Percentiles rank a stretch among this genome's conserved stretches.
Evolutionary conservation across 331 rosid genomes (phyloP).

Genomic region (Acacia concinna): DNA sequence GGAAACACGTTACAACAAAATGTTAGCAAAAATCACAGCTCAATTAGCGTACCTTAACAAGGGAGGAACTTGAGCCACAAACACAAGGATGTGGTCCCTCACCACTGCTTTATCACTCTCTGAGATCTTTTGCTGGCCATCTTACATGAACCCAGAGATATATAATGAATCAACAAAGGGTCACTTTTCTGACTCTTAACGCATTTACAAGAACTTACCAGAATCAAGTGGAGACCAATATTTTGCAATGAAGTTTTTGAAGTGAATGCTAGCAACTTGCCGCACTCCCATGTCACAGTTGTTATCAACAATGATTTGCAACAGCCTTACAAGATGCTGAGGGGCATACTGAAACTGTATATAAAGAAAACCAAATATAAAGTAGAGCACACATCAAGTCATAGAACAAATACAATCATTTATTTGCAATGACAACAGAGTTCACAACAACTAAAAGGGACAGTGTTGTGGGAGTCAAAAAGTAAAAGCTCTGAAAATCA

Average conservation of each 20-base stretch:
- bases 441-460: background rate
- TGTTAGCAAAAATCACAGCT: background rate
- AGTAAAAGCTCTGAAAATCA: background rate
- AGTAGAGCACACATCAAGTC: background rate
- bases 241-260: conserved; percentile 81
- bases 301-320: conserved; percentile 73
- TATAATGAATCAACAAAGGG: conserved; percentile 11
- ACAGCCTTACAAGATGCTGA: conserved; percentile 73
- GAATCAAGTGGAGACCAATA: conserved; percentile 71
- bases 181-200: background rate
- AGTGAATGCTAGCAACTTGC: conserved; percentile 88
- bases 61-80: conserved; percentile 71
- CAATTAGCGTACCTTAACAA: conserved; percentile 55
- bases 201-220: conserved; percentile 36
- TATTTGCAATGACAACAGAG: background rate
- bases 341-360: conserved; percentile 71
- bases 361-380: background rate
- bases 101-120: conserved; percentile 66
- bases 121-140: conserved; percentile 53
- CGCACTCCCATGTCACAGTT: conserved; percentile 65
- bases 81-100: conserved; percentile 70
- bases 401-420: background rate
- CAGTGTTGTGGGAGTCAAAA: background rate
- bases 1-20: background rate
- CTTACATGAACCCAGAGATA: conserved; percentile 42